A percentile compares a stretch with the other conserved stretches of the same genome.
These are phyloP conservation scores for Breynia disticha DNA, from an alignment of 441 rosid species.

Conservation along the genomic window DNA sequence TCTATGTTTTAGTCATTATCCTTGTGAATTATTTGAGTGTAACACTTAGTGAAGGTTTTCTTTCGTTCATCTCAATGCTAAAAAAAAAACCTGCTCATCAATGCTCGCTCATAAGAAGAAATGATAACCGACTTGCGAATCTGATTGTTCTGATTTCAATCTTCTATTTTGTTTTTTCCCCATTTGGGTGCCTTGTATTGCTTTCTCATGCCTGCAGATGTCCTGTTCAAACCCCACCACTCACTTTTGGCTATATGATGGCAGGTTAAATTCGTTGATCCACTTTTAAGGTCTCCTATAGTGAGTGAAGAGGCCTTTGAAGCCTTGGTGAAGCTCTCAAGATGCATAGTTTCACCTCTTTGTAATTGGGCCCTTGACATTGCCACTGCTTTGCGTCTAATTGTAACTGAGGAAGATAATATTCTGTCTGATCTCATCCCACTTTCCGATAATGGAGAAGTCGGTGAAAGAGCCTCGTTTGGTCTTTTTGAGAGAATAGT, in stretches of 20 bases:
- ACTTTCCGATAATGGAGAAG: conserved; percentile 41
- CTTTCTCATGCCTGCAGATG: no score
- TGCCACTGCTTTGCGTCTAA: conserved; percentile 87
- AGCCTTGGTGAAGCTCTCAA: conserved; percentile 78
- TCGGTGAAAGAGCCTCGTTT: conserved; percentile 36
- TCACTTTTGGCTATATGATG: neutral
- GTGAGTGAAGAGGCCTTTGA: conserved; percentile 76
- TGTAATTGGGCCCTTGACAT: conserved; percentile 96
- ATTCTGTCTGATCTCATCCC: conserved; percentile 41
- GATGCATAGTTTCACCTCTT: conserved; percentile 75
- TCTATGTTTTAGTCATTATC: no score
- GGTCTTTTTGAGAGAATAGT: conserved; percentile 84
- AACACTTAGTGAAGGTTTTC: no score
- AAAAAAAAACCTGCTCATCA: no score
- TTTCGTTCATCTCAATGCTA: no score
- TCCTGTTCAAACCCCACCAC: no score
- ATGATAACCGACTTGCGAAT: no score
- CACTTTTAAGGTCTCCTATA: conserved; percentile 73
- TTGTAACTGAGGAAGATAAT: conserved; percentile 50
- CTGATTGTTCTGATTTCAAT: no score
- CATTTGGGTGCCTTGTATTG: no score
- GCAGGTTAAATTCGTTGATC: conserved; percentile 86
- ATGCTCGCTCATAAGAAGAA: no score
- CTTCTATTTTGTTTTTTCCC: no score
- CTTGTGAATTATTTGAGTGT: no score